Conservation (phyloP, 768 basidiomycete genomes). For the Phylloporus arenicola region DNA sequence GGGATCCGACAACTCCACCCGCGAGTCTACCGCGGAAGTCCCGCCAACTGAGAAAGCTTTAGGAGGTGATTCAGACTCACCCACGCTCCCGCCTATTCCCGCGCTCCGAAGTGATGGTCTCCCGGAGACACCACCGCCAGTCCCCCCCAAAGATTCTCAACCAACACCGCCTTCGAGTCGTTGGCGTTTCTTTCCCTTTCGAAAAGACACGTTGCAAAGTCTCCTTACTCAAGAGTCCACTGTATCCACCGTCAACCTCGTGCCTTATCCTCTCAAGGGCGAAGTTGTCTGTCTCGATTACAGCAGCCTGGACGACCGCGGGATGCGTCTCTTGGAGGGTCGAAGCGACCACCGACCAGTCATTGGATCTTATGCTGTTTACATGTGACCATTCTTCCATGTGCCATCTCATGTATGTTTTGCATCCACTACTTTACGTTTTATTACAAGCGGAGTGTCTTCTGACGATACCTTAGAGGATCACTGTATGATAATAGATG, state of each 20-base stretch:
- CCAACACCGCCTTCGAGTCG: slow-evolving; percentile 28
- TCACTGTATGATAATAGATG: slow-evolving; percentile 14
- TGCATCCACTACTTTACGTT: slow-evolving; percentile 3
- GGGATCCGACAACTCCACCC: slow-evolving; percentile 11
- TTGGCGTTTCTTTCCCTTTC: slow-evolving; percentile 52
- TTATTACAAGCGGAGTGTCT: slow-evolving; percentile 3
- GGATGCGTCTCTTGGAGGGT: slow-evolving; percentile 71
- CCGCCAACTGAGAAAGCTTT: slow-evolving; percentile 4
- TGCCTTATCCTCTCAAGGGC: slow-evolving; percentile 45
- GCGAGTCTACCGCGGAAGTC: slow-evolving; percentile 12
- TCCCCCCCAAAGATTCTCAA: slow-evolving; percentile 25
- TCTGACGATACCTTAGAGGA: slow-evolving; percentile 15
- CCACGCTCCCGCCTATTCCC: slow-evolving; percentile 10
- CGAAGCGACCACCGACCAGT: slow-evolving; percentile 83
- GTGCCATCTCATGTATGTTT: slow-evolving; percentile 7
- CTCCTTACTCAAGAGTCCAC: slow-evolving; percentile 22
- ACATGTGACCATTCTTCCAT: slow-evolving; percentile 37
- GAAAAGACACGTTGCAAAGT: slow-evolving; percentile 33
- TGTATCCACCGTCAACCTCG: slow-evolving; percentile 14
- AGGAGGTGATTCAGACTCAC: slow-evolving; percentile 7
- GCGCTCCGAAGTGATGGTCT: slow-evolving; percentile 10
- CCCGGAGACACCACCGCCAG: slow-evolving; percentile 24
- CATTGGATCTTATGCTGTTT: slow-evolving; percentile 71
- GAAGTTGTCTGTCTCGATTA: slow-evolving; percentile 73
- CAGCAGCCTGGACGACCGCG: slow-evolving; percentile 65